Evolutionary conservation across 1,139 yeast species (phyloP).

Genomic region (Pichia sp.): DNA sequence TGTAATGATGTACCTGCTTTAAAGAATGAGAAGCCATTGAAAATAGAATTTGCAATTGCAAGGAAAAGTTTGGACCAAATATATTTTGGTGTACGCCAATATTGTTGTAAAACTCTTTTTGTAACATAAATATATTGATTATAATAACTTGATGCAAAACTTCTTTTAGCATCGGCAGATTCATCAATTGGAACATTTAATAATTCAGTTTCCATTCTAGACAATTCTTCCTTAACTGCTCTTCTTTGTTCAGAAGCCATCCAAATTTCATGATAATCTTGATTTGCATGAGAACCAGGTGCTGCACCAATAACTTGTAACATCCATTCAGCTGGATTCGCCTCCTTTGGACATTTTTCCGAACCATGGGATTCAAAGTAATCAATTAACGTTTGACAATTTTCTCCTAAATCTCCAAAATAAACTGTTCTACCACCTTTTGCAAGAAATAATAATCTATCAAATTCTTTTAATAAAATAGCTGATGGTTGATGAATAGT

Average conservation of each 20-base stretch:
- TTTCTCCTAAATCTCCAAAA: slow-evolving; percentile 60
- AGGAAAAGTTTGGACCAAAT: slow-evolving; percentile 61
- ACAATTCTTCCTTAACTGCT: slow-evolving; percentile 26
- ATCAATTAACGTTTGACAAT: slow-evolving; percentile 41
- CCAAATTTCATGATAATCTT: slow-evolving; percentile 48
- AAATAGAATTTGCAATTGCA: slow-evolving; percentile 44
- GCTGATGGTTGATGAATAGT: slow-evolving; percentile 60
- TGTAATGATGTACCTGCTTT: slow-evolving; percentile 56
- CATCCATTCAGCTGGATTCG: slow-evolving; percentile 67
- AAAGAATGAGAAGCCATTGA: slow-evolving; percentile 72
- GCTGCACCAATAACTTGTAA: slow-evolving; percentile 62
- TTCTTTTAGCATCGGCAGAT: slow-evolving; percentile 36
- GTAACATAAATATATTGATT: slow-evolving; percentile 49
- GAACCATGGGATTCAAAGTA: slow-evolving; percentile 50
- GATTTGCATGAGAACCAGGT: slow-evolving; percentile 43
- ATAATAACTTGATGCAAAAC: slow-evolving; percentile 43
- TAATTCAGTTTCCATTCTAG: slow-evolving; percentile 24
- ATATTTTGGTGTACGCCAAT: slow-evolving; percentile 73
- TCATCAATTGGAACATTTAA: slow-evolving; percentile 18
- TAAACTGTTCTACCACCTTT: slow-evolving; percentile 62
- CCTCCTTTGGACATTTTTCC: slow-evolving; percentile 39
- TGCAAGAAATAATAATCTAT: slow-evolving; percentile 42
- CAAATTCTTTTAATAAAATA: slow-evolving; percentile 48
- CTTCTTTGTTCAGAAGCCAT: slow-evolving; percentile 33
- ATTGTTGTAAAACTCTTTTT: slow-evolving; percentile 51